A percentile compares a stretch with the other conserved stretches of the same genome.
Conservation (phyloP, 2,329 filamentous ascomycete genomes). For the Aspergillus quadrilineatus region DNA sequence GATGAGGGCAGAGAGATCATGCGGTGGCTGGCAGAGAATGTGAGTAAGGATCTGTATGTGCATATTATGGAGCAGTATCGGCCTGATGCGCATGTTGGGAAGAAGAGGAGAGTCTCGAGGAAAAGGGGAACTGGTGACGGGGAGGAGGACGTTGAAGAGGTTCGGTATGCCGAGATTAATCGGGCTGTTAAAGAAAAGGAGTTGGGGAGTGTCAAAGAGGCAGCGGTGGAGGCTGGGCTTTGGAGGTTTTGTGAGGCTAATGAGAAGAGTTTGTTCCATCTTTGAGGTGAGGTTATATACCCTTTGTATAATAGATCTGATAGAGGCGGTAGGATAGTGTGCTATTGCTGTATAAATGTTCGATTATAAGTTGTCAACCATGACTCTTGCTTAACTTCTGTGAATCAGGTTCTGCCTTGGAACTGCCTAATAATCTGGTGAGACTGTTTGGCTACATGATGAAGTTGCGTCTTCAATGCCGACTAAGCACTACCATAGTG, state of each 20-base stretch:
- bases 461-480: too few relatives aligned
- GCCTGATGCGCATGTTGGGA: conserved; percentile 78
- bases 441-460: too few relatives aligned
- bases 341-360: too few relatives aligned
- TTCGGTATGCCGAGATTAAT: conserved; percentile 76
- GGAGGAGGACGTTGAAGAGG: conserved; percentile 41
- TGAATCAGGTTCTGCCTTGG: too few relatives aligned
- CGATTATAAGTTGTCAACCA: too few relatives aligned
- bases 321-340: too few relatives aligned
- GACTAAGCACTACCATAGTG: too few relatives aligned
- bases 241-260: conserved; percentile 74
- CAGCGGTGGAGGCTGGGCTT: conserved; percentile 68
- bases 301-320: too few relatives aligned
- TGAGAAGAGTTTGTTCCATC: conserved; percentile 56
- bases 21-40: conserved; percentile 68
- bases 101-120: conserved; percentile 49
- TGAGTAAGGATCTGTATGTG: conserved; percentile 74
- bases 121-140: not conserved
- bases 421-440: too few relatives aligned
- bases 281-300: not conserved
- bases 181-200: conserved; percentile 66
- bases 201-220: conserved; percentile 63
- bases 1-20: conserved; percentile 64
- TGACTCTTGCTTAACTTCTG: too few relatives aligned
- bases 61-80: conserved; percentile 90